Conservation (phyloP, 2,329 filamentous ascomycete genomes). For the Periconia digitata region DNA sequence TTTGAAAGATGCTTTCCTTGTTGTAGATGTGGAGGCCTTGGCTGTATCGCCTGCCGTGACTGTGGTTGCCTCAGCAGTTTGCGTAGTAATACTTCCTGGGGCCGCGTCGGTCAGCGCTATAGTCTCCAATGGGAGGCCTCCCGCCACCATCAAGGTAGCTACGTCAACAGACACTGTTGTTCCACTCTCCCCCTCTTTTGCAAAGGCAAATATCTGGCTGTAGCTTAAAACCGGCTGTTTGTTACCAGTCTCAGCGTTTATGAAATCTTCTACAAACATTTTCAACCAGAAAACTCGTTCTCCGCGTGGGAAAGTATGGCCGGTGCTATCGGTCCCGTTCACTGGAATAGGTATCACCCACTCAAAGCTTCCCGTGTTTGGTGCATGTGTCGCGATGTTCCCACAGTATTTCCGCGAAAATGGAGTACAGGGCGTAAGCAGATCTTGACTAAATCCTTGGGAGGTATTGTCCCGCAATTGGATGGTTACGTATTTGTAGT, state of each 20-base stretch:
- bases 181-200: constrained; percentile 8
- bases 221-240: constrained; percentile 17
- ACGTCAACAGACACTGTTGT: background rate
- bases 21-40: background rate
- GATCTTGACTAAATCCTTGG: constrained; percentile 14
- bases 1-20: background rate
- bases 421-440: constrained; percentile 16
- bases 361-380: constrained; percentile 16
- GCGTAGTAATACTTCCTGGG: background rate
- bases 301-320: constrained; percentile 11
- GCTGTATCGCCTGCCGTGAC: background rate
- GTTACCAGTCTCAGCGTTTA: constrained; percentile 12
- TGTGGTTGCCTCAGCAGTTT: background rate
- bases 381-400: constrained; percentile 14
- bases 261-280: constrained; percentile 20
- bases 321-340: constrained; percentile 7
- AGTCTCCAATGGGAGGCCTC: background rate
- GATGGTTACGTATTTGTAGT: constrained; percentile 18
- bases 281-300: constrained; percentile 17
- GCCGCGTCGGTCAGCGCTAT: background rate
- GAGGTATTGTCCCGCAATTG: constrained; percentile 21
- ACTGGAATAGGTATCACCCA: constrained; percentile 6
- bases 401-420: constrained; percentile 17
- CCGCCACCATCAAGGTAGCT: constrained; percentile 1
- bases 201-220: constrained; percentile 18